Evolutionary conservation across 2,329 filamentous ascomycete genomes (phyloP).

Genomic region (Tolypocladium album): DNA sequence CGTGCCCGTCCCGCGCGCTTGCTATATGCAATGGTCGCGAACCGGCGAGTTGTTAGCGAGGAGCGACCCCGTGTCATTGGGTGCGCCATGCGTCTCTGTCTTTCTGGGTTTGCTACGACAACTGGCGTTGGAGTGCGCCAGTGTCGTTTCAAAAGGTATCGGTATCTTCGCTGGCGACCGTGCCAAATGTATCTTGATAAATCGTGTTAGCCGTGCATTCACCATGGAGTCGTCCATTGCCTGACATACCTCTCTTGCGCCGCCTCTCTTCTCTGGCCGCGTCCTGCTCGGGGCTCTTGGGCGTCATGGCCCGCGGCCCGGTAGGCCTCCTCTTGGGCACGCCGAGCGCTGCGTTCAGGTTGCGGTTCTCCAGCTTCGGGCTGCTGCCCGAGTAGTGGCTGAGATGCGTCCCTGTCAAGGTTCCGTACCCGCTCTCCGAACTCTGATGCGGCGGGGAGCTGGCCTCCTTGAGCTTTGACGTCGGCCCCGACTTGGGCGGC

Average conservation of each 20-base stretch:
- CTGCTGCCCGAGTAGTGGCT: slow-evolving; percentile 45
- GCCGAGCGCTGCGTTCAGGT: slow-evolving; percentile 41
- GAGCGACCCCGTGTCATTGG: neutral
- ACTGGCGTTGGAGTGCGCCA: neutral
- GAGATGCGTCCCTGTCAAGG: slow-evolving; percentile 32
- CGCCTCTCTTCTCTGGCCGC: slow-evolving; percentile 35
- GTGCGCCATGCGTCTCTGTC: neutral
- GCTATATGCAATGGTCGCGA: neutral
- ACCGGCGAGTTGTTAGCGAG: neutral
- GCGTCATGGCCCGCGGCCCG: slow-evolving; percentile 51
- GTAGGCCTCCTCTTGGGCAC: slow-evolving; percentile 43
- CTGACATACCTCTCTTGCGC: slow-evolving; percentile 45
- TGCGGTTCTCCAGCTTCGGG: slow-evolving; percentile 46
- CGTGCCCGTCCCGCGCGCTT: neutral
- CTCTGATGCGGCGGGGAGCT: slow-evolving; percentile 47
- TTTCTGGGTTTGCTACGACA: neutral
- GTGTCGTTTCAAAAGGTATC: slow-evolving; percentile 21
- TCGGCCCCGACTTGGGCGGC: slow-evolving; percentile 34
- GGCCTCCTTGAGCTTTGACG: slow-evolving; percentile 40
- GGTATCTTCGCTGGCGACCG: slow-evolving; percentile 20
- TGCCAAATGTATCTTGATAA: slow-evolving; percentile 22
- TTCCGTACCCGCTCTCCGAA: slow-evolving; percentile 44
- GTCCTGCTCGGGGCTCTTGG: slow-evolving; percentile 38
- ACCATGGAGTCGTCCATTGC: neutral
- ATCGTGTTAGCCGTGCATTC: neutral